Conservation (phyloP, 1,139 yeast genomes). For the Taiozyma sp. region DNA sequence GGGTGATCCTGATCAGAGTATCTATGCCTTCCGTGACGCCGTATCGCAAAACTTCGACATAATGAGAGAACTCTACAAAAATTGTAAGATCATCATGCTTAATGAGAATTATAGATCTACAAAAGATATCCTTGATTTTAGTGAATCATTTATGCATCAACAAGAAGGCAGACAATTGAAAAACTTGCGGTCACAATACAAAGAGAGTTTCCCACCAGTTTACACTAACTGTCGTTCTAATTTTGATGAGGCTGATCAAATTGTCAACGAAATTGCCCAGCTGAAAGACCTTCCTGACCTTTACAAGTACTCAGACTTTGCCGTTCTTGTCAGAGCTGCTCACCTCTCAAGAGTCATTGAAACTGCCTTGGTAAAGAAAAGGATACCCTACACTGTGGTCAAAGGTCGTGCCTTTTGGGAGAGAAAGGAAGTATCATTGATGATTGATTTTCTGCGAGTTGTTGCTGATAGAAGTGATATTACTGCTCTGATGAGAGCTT, state of each 20-base stretch:
- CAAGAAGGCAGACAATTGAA: conserved; percentile 45
- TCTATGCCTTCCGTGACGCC: conserved; percentile 85
- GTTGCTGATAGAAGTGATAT: conserved; percentile 55
- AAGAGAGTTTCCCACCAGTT: conserved; percentile 43
- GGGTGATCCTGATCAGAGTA: conserved; percentile 96
- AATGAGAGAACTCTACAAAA: conserved; percentile 47
- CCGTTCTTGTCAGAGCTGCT: conserved; percentile 66
- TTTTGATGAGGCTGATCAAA: conserved; percentile 52
- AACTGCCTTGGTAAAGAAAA: conserved; percentile 43
- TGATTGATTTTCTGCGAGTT: conserved; percentile 62
- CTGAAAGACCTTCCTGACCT: conserved; percentile 36
- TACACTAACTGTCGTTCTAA: conserved; percentile 36
- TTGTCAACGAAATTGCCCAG: conserved; percentile 50
- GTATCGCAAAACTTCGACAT: conserved; percentile 58
- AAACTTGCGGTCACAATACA: conserved; percentile 42
- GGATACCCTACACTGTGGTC: conserved; percentile 61
- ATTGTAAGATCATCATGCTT: conserved; percentile 39
- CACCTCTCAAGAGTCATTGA: conserved; percentile 58
- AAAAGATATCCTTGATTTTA: conserved; percentile 53
- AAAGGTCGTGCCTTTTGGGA: conserved; percentile 84
- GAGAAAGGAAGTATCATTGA: conserved; percentile 56
- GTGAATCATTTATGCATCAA: conserved; percentile 65
- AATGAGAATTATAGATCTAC: conserved; percentile 82
- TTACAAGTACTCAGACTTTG: conserved; percentile 52
- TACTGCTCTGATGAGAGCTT: conserved; percentile 51